These are phyloP conservation scores for Phytophthora palmivora DNA, from an alignment of 352 stramenopile genomes.

Conservation along the genomic window DNA sequence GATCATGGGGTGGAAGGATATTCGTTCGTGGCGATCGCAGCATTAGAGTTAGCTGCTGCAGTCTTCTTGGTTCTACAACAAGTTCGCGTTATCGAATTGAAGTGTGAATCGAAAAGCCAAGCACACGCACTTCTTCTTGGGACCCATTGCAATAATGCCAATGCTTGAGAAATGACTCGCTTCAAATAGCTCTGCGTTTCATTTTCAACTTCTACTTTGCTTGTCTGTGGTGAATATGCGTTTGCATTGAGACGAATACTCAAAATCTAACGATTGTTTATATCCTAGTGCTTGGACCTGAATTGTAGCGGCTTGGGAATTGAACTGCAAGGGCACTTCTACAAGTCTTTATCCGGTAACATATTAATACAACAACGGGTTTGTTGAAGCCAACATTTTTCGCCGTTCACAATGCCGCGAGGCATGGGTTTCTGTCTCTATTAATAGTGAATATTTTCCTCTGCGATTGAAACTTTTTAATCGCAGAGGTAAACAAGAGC, in stretches of 20 bases:
- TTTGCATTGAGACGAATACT: slow-evolving; percentile 1
- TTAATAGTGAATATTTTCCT: slow-evolving; percentile 27
- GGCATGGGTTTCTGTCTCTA: slow-evolving; percentile 24
- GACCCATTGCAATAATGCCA: slow-evolving; percentile 39
- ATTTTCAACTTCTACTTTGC: neutral
- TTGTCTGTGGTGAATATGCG: slow-evolving; percentile 1
- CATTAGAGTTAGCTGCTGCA: slow-evolving; percentile 38
- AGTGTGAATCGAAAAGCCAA: neutral
- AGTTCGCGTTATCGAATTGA: neutral
- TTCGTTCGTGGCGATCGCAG: slow-evolving; percentile 76
- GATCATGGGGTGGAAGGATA: slow-evolving; percentile 61
- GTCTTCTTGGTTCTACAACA: slow-evolving; percentile 37
- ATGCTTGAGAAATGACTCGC: neutral
- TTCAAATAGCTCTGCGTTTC: slow-evolving; percentile 23
- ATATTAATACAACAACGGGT: neutral
- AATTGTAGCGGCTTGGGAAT: neutral
- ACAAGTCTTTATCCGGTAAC: no score
- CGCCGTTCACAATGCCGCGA: slow-evolving; percentile 14
- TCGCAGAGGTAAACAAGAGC: no score
- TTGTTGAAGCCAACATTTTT: slow-evolving; percentile 27
- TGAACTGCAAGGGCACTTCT: slow-evolving; percentile 10
- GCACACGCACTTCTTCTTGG: slow-evolving; percentile 51
- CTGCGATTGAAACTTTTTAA: slow-evolving; percentile 11
- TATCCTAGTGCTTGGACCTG: neutral
- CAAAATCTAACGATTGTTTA: slow-evolving; percentile 1